phyloP scores from a whole-genome alignment of 2,329 filamentous ascomycete genomes.

The Phymatotrichopsis omnivora region DNA sequence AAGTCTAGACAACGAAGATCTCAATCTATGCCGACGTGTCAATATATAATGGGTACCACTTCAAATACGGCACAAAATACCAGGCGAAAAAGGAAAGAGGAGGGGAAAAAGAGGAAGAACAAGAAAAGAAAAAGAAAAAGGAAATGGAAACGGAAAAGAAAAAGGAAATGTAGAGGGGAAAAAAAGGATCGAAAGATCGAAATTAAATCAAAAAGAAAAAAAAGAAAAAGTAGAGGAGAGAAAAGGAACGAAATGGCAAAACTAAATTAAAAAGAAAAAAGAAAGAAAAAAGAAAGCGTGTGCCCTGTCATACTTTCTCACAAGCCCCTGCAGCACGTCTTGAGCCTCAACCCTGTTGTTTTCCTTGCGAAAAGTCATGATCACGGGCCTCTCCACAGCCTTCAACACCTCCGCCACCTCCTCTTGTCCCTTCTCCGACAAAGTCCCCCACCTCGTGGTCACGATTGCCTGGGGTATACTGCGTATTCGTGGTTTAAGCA shows the following conservation, averaged over 20 bases:
- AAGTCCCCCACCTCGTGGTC: conserved; percentile 22
- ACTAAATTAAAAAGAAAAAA: not conserved
- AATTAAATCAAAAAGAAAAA: no score
- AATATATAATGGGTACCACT: no score
- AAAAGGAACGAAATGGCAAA: not conserved
- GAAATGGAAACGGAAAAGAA: not conserved
- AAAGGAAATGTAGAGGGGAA: not conserved
- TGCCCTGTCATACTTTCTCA: conserved; percentile 21
- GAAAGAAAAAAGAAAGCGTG: not conserved
- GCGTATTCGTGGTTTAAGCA: conserved; percentile 17
- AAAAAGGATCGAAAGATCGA: no score
- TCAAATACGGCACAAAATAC: no score
- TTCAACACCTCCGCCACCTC: conserved; percentile 21
- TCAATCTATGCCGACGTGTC: no score
- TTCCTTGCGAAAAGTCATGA: conserved; percentile 25
- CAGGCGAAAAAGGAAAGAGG: no score
- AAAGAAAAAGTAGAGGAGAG: no score
- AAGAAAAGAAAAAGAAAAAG: not conserved
- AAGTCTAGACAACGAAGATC: conserved; percentile 23
- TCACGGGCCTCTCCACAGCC: conserved; percentile 19
- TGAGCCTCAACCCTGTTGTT: conserved; percentile 27
- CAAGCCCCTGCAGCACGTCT: conserved; percentile 22
- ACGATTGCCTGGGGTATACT: conserved; percentile 19
- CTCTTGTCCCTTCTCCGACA: conserved; percentile 19
- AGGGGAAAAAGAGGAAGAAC: no score